phyloP scores from a whole-genome alignment of 2,329 filamentous ascomycete species.

The Clonostachys rosea region DNA sequence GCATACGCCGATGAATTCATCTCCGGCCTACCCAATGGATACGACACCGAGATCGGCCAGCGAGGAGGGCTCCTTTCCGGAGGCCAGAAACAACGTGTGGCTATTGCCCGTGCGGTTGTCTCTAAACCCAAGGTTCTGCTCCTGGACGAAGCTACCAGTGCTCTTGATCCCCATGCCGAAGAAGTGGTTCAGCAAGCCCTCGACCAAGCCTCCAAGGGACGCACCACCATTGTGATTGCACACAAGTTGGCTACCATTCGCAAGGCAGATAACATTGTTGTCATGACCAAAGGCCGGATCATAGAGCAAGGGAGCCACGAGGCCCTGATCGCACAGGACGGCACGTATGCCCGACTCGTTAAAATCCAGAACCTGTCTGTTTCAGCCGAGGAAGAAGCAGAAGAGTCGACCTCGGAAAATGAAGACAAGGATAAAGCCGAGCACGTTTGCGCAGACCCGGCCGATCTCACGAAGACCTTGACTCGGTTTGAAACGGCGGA shows the following conservation, averaged over 20 bases:
- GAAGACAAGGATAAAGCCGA: neutral
- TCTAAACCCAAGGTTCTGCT: constrained; percentile 89
- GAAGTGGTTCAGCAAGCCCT: constrained; percentile 90
- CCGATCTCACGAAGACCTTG: constrained; percentile 18
- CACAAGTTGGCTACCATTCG: constrained; percentile 93
- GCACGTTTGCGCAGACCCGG: constrained; percentile 3
- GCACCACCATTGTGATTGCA: constrained; percentile 94
- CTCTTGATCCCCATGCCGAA: constrained; percentile 91
- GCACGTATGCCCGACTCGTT: constrained; percentile 80
- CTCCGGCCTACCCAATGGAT: constrained; percentile 73
- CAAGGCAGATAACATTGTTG: constrained; percentile 91
- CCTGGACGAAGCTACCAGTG: constrained; percentile 91
- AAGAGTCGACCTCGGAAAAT: constrained; percentile 6
- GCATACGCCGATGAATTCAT: constrained; percentile 96
- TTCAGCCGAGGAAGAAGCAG: constrained; percentile 5
- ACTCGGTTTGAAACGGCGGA: constrained; percentile 21
- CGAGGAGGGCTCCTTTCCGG: constrained; percentile 89
- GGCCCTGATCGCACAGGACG: constrained; percentile 60
- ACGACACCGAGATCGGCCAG: constrained; percentile 93
- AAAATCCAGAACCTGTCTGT: constrained; percentile 58
- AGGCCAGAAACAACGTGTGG: constrained; percentile 95
- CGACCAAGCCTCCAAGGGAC: constrained; percentile 76
- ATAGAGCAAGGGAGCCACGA: constrained; percentile 90
- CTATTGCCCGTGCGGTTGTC: constrained; percentile 86
- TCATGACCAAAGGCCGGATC: constrained; percentile 82